Evolutionary conservation across 768 basidiomycete genomes (phyloP).

Genomic region (Podaxis pistillaris): DNA sequence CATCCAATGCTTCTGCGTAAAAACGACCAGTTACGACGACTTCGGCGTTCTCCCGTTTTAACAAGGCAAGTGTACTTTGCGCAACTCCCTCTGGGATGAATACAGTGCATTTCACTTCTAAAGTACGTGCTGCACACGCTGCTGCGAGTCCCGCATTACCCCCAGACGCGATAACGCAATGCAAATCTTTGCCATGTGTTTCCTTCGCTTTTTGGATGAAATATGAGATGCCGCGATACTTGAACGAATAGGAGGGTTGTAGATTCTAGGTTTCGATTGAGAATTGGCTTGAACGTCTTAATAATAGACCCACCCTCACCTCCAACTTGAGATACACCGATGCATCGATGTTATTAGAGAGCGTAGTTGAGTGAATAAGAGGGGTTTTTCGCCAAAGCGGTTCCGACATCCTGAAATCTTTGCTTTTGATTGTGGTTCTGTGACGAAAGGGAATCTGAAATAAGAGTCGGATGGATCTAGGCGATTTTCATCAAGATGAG

Average conservation of each 20-base stretch:
- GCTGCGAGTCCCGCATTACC: conserved; percentile 82
- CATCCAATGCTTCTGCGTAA: conserved; percentile 56
- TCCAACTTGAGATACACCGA: conserved; percentile 73
- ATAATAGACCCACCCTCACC: conserved; percentile 35
- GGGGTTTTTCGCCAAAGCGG: conserved; percentile 63
- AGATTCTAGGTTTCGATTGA: conserved; percentile 47
- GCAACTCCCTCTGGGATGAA: conserved; percentile 59
- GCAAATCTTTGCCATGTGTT: conserved; percentile 50
- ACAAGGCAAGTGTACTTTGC: conserved; percentile 44
- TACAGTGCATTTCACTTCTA: conserved; percentile 62
- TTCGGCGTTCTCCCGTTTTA: conserved; percentile 53
- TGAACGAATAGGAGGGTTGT: conserved; percentile 75
- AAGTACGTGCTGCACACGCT: conserved; percentile 56
- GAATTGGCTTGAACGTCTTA: not conserved
- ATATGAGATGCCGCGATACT: conserved; percentile 68
- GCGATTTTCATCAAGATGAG: conserved; percentile 13
- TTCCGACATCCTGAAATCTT: conserved; percentile 3
- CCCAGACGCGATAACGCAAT: conserved; percentile 69
- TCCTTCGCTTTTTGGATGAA: conserved; percentile 53
- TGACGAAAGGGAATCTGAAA: not conserved
- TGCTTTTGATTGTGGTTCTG: conserved; percentile 8
- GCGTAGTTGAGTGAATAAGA: conserved; percentile 54
- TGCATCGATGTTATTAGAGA: conserved; percentile 52
- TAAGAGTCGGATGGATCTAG: not conserved
- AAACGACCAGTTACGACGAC: conserved; percentile 55